Evolutionary conservation across 768 basidiomycete species (phyloP), one percentile per base, ranked within the genome.

Genomic region (Trichaptum fuscoviolaceum): DNA sequence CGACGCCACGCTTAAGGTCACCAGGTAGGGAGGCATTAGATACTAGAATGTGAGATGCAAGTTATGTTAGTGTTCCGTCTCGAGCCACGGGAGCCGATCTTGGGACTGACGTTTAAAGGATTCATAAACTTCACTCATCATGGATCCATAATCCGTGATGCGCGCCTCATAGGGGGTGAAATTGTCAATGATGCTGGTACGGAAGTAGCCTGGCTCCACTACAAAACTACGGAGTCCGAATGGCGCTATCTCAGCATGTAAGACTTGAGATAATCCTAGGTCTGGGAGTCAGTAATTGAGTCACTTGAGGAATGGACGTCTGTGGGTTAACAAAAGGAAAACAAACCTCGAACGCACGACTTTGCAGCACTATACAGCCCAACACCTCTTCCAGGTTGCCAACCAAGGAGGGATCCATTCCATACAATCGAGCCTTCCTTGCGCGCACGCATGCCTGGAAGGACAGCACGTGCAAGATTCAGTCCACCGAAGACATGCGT

Each of bases 101-200:
- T 35, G 8, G 35, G 61, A 63, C 58, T 64, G 35, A n/a, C 63
- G 34, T 35, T 62, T n/a, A 25, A 67, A 25, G n/a, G 64, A 1
- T 42, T 17, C 23, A 58, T 20, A 30, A 63, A 24, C 57, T 67
- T 65, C 35, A 66, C 65, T 8, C 3, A 36, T 82, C 62, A 81
- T 26, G 9, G 72, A 72, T 70, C 87, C 82, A 69, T 88, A 86
- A 35, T 78, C 85, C 1, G 80, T 66, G n/a, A 88, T 83, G 24
- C 70, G 75, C 66, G 23, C 74, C 74, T 23, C 65, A 83, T 83
- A 8, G 69, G 71, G 74, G 2, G 70, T 68, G 12, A 76, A 75
- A 35, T 77, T 73, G 30, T 71, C 70, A 1, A 80, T 70, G 69
- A 81, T 75, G 0, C 72, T 67, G 0, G 80, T 80, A 17, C 80